Conservation (phyloP, 2,329 filamentous ascomycete species). For the Aspergillus jensenii region DNA sequence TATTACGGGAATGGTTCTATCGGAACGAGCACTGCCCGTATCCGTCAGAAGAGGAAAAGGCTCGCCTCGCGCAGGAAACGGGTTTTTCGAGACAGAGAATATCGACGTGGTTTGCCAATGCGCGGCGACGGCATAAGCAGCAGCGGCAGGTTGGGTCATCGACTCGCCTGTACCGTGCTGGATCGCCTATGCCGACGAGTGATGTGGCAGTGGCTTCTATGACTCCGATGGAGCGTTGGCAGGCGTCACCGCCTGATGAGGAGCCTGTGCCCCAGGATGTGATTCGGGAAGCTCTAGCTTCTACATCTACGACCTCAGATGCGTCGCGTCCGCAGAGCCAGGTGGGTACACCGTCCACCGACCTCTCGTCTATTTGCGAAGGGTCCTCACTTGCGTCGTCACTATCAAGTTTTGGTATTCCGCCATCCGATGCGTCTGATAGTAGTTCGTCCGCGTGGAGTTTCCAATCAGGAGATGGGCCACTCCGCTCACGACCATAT, state of each 20-base stretch:
- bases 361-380: conserved; percentile 23
- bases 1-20: conserved; percentile 50
- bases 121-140: conserved; percentile 49
- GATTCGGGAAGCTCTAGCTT: conserved; percentile 39
- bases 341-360: not conserved
- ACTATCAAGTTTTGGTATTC: conserved; percentile 30
- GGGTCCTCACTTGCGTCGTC: conserved; percentile 29
- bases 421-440: conserved; percentile 30
- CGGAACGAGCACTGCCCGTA: conserved; percentile 50
- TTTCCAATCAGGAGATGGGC: conserved; percentile 26
- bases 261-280: conserved; percentile 43
- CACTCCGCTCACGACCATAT: conserved; percentile 23
- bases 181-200: conserved; percentile 46
- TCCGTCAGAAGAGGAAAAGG: conserved; percentile 50
- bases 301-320: not conserved
- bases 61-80: conserved; percentile 41
- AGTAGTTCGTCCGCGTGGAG: conserved; percentile 37
- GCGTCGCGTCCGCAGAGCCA: conserved; percentile 1
- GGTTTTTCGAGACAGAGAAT: conserved; percentile 49
- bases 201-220: conserved; percentile 35
- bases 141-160: conserved; percentile 24
- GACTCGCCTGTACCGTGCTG: conserved; percentile 35
- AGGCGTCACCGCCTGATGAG: conserved; percentile 47
- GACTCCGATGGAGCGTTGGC: conserved; percentile 51
- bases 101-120: conserved; percentile 54